Conservation (phyloP, 352 stramenopile genomes). For the Pythium brachiatum region DNA sequence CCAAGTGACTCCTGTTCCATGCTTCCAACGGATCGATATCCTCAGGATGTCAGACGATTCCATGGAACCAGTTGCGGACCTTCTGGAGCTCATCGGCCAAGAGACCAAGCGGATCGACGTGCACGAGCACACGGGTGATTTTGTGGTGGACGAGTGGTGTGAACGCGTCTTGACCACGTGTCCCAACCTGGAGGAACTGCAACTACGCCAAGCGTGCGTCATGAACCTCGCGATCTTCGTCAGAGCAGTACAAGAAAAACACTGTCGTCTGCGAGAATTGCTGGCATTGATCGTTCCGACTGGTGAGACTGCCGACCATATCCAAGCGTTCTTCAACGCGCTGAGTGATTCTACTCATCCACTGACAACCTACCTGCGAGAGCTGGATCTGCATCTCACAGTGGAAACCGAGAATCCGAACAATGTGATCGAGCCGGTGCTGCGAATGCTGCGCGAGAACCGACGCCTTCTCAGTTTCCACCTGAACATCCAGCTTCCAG, state of each 20-base stretch:
- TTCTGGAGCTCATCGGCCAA: not conserved
- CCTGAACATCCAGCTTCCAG: not conserved
- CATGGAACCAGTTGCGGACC: not conserved
- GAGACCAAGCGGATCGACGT: not conserved
- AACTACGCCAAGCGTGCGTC: not conserved
- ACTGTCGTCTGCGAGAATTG: not conserved
- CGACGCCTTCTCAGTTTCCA: not conserved
- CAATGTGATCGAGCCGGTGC: not conserved
- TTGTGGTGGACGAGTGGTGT: not conserved
- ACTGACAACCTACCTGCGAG: not conserved
- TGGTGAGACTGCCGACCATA: not conserved
- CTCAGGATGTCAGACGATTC: not conserved
- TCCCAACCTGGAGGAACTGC: not conserved
- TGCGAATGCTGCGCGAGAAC: not conserved
- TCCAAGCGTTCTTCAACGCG: not conserved
- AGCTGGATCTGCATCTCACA: not conserved
- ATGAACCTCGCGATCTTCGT: not conserved
- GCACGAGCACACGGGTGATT: not conserved
- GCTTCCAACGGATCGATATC: not conserved
- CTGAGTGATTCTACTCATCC: not conserved
- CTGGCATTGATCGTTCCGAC: not conserved
- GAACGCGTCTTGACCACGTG: not conserved
- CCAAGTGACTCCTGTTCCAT: not conserved
- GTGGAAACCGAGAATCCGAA: not conserved
- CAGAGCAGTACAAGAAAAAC: not conserved